Base-by-base conservation (phyloP, 179 eudicot genomes). In the Silene vulgaris region DNA sequence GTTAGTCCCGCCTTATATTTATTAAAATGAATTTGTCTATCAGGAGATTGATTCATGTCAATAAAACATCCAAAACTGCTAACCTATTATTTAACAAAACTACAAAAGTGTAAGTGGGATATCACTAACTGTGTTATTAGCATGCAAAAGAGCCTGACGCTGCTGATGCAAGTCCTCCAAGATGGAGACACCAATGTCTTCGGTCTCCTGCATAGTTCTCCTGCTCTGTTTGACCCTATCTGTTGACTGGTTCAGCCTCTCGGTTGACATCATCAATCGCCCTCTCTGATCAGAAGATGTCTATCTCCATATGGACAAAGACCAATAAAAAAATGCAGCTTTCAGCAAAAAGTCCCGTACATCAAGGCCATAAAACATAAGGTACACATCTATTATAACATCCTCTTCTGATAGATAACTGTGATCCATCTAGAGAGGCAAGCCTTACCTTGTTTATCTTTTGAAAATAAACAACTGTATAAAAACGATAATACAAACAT, bases 181-280 rank as follows among this genome's bases (percentile, higher is more conserved):
- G 77, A 89, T 87, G 19, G 93, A 87, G 72, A 86, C 88, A 16
- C 90, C 90, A 72, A 87, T 87, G 45, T 85, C 90, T 76, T 87
- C 89, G 30, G 88, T 87, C 82, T 89, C 88, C 65, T 84, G 89
- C 87, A 87, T 87, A 14, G 86, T 81, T 81, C 78, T 87, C 71
- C 90, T 80, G 74, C 89, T 80, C 56, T 87, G 88, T 72, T 82
- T 81, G 26, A 89, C 81, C 78, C 88, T 86, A 13, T 82, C 88
- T 65, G 78, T 74, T 14, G 93, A 87, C 37, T 84, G 77, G 65
- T 86, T 87, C 73, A 89, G 67, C 79, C 88, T 84, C 79, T 87
- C 90, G 5, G 89, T 89, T n/a, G 90, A 84, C 83, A 77, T 83
- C 81, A 87, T 5, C 30, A 87, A 68, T 73, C 89, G 80, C 65